Evolutionary conservation across 169 alveolate species (phyloP), one percentile per base, ranked within the genome.

Genomic region (Eimeria sp.): DNA sequence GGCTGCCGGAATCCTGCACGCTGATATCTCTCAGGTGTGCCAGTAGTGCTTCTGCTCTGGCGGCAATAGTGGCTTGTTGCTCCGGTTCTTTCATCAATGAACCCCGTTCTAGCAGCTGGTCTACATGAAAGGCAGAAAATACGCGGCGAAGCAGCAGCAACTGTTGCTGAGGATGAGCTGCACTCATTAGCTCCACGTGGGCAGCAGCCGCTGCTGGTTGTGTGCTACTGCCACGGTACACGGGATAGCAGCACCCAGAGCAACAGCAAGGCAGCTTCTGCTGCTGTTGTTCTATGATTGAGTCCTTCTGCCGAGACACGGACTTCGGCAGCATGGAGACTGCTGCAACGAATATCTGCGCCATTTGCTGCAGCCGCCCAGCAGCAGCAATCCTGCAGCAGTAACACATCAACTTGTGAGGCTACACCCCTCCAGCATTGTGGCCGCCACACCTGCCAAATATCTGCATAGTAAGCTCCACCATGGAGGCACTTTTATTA

Each of bases 141-240:
- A 93, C 85, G 64, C 96, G 96, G 40, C 96, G 96, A 43, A 93
- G 93, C 30, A 93, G 96, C 54, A 93, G 88, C 62, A 93, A 71
- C 88, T 93, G 96, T 78, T 93, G 96, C 93, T 93, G 96, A 23
- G 96, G 93, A 23, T 85, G 91, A 20, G 91, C 91, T 33, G 91
- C 91, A 62, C 91, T 85, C 91, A 85, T 60, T 64, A 85, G 78
- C 78, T 85, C 91, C 78, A 85, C 58, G 25, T 78, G 78, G 60
- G 91, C 46, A 37, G 91, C 78, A 60, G 78, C 77, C 4, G 78
- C 80, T 23, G 56, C 62, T 6, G 91, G 37, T 49, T 40, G 76
- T 78, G 60, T 66, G n/a, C 54, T 85, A 37, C 91, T 37, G 64
- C 80, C 60, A 3, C 78, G 60, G 58, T 85, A 43, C 43, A 14